Evolutionary conservation across 345 rosid genomes (phyloP).

Genomic region (Ceriops tagal): DNA sequence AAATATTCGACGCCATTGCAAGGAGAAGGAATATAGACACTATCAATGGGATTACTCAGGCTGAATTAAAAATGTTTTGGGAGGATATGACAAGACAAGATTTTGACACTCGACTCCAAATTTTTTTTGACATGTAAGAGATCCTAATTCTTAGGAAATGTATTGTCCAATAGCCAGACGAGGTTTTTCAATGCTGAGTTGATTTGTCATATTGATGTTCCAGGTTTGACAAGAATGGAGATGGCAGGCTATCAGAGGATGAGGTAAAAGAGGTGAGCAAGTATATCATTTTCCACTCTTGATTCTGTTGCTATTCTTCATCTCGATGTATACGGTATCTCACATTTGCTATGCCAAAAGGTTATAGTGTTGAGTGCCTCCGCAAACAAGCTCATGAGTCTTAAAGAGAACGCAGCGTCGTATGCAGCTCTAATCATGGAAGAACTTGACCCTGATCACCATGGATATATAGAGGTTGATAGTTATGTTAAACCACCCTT

Average conservation of each 20-base stretch:
- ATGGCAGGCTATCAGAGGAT: conserved; percentile 78
- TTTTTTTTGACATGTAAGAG: conserved; percentile 87
- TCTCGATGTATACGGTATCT: background rate
- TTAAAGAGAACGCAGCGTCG: conserved; percentile 58
- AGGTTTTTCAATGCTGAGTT: background rate
- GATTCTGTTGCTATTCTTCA: background rate
- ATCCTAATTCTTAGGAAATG: background rate
- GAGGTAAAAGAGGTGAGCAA: conserved; percentile 78
- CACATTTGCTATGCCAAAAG: conserved; percentile 23
- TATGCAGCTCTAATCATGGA: conserved; percentile 94
- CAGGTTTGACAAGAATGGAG: conserved; percentile 98
- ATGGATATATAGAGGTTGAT: conserved; percentile 82
- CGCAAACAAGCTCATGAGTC: conserved; percentile 72
- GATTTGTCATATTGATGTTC: background rate
- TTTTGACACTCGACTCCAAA: conserved; percentile 79
- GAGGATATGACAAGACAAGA: conserved; percentile 76
- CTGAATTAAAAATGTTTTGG: conserved; percentile 71
- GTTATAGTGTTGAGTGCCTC: conserved; percentile 84
- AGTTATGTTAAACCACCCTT: background rate
- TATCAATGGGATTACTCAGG: conserved; percentile 57
- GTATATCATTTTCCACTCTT: background rate
- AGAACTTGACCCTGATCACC: conserved; percentile 92
- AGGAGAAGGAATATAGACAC: conserved; percentile 54
- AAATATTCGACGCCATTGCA: conserved; percentile 72
- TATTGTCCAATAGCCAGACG: too few species aligned